These are phyloP conservation scores for Leccinum sublutescens DNA, from an alignment of 768 basidiomycete species.

Conservation along the genomic window DNA sequence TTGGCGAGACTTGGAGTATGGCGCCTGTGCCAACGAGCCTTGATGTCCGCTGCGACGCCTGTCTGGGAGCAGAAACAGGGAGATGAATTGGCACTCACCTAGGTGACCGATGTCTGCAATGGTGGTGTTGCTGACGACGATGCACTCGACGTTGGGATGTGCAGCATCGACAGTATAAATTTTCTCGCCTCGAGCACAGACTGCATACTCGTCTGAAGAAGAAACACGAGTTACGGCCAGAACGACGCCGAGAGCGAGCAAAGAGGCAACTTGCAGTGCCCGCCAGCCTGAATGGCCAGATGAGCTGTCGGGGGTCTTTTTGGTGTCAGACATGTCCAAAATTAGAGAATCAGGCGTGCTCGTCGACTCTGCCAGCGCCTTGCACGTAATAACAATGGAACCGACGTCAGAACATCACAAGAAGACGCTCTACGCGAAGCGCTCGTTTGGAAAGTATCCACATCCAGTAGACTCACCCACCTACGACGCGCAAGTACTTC, in stretches of 20 bases:
- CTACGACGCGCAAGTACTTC: constrained; percentile 60
- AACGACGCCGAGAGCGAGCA: constrained; percentile 10
- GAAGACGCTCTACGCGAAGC: constrained; percentile 43
- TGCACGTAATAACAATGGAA: constrained; percentile 19
- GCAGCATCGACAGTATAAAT: constrained; percentile 71
- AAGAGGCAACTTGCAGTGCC: background rate
- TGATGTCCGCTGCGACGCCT: constrained; percentile 21
- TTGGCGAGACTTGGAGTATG: background rate
- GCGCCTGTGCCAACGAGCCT: constrained; percentile 22
- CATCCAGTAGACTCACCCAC: constrained; percentile 66
- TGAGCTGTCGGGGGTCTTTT: background rate
- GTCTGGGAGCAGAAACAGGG: background rate
- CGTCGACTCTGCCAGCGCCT: background rate
- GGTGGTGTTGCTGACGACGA: constrained; percentile 48
- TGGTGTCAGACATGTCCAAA: background rate
- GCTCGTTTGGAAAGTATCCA: constrained; percentile 70
- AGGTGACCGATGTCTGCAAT: constrained; percentile 50
- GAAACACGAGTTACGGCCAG: background rate
- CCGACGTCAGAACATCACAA: constrained; percentile 30
- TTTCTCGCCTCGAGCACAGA: constrained; percentile 51
- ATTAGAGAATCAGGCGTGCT: background rate
- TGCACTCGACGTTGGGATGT: constrained; percentile 55
- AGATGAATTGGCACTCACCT: constrained; percentile 35
- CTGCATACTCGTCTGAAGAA: constrained; percentile 39
- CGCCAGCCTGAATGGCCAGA: background rate